Conservation (phyloP, 169 alveolate species). For the Plasmodium berghei region DNA sequence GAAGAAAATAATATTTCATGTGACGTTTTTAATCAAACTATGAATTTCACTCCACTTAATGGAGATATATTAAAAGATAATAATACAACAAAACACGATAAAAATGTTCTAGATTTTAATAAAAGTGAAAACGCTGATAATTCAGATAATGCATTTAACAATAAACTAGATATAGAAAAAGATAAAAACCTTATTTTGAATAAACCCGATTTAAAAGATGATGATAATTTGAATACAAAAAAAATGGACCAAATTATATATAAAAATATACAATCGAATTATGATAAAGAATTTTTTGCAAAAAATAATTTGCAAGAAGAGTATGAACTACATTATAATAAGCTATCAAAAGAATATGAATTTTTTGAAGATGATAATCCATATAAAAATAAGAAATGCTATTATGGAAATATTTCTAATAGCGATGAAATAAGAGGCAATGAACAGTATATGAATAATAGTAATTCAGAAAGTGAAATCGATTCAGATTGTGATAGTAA, state of each 20-base stretch:
- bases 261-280: conserved; percentile 39
- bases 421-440: neutral
- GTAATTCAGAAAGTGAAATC: conserved; percentile 28
- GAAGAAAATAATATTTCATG: neutral
- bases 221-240: conserved; percentile 19
- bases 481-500: conserved; percentile 64
- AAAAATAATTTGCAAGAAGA: conserved; percentile 72
- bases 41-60: neutral
- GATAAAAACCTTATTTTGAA: neutral
- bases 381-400: conserved; percentile 22
- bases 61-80: neutral
- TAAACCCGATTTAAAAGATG: conserved; percentile 1
- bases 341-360: conserved; percentile 45
- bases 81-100: neutral
- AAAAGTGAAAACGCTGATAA: neutral
- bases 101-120: neutral
- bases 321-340: conserved; percentile 49
- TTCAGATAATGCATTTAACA: neutral
- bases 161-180: neutral
- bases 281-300: conserved; percentile 46
- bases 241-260: conserved; percentile 52
- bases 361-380: conserved; percentile 75
- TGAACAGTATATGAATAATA: neutral
- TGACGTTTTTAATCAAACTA: neutral
- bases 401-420: conserved; percentile 8